A percentile compares a stretch with the other conserved stretches of the same genome.
phyloP scores from a whole-genome alignment of 768 basidiomycete genomes.

The Strobilomyces echinocephalus region DNA sequence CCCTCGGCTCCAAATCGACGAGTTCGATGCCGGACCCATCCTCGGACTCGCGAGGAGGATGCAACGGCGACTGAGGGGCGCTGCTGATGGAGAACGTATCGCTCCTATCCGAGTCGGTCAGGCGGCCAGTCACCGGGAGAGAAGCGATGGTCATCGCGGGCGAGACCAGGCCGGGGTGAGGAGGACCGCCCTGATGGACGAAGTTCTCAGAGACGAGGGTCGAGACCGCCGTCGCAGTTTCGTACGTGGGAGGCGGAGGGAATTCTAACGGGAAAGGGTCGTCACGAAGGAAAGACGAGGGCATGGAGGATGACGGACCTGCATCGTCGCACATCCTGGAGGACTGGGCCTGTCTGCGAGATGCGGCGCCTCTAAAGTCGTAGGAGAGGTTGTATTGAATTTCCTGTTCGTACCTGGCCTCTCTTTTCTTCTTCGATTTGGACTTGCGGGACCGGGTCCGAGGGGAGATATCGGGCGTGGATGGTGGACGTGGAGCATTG shows the following conservation, averaged over 20 bases:
- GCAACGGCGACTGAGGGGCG: conserved; percentile 14
- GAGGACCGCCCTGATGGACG: conserved; percentile 28
- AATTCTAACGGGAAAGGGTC: conserved; percentile 43
- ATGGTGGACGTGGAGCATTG: conserved; percentile 47
- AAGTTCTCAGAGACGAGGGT: conserved; percentile 38
- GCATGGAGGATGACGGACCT: conserved; percentile 21
- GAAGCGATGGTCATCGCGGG: conserved; percentile 23
- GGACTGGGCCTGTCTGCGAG: conserved; percentile 25
- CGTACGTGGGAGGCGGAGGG: conserved; percentile 73
- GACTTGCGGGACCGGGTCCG: conserved; percentile 34
- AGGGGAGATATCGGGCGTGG: conserved; percentile 49
- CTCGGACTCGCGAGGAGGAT: conserved; percentile 32
- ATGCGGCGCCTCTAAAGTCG: conserved; percentile 28
- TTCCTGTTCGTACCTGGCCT: conserved; percentile 42
- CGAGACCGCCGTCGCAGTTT: conserved; percentile 46
- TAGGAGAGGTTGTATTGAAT: conserved; percentile 31
- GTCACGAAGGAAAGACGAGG: not conserved
- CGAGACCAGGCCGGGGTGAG: conserved; percentile 23
- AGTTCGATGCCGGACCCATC: conserved; percentile 51
- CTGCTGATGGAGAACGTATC: conserved; percentile 20
- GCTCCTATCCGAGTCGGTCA: conserved; percentile 21
- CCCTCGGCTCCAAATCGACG: conserved; percentile 43
- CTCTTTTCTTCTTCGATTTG: conserved; percentile 43
- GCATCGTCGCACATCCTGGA: conserved; percentile 28
- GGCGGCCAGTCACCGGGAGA: conserved; percentile 15